Conservation (phyloP, 1,139 yeast species). For the Yarrowia galli region DNA sequence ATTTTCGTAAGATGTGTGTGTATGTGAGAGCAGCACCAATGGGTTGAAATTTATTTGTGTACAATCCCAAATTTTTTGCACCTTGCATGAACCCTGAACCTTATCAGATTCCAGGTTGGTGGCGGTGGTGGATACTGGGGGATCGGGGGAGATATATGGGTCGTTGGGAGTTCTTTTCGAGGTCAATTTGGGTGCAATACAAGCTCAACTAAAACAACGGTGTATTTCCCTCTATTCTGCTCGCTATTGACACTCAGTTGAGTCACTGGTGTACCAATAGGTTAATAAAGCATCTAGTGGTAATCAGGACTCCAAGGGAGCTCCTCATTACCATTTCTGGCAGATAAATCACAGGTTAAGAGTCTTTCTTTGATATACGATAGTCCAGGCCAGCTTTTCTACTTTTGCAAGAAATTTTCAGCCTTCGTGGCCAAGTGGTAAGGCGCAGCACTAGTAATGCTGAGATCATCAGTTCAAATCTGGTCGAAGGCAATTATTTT, state of each 20-base stretch:
- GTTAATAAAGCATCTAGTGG: too few species aligned
- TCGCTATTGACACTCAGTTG: too few species aligned
- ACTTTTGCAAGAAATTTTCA: too few species aligned
- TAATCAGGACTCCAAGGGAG: too few species aligned
- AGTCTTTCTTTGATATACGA: neutral
- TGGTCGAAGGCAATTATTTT: constrained; percentile 34
- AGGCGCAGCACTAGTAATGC: constrained; percentile 39
- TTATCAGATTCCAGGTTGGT: constrained; percentile 11
- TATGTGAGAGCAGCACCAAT: constrained; percentile 18
- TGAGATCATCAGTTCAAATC: constrained; percentile 38
- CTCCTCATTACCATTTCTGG: too few species aligned
- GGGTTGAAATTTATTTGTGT: constrained; percentile 16
- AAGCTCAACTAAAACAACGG: too few species aligned
- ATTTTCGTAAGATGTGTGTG: constrained; percentile 24
- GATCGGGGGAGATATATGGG: neutral
- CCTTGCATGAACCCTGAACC: constrained; percentile 31
- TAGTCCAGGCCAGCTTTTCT: neutral
- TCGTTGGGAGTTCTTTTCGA: neutral
- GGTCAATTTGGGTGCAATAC: neutral
- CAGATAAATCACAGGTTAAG: constrained; percentile 24
- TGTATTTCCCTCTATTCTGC: neutral
- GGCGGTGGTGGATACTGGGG: constrained; percentile 13
- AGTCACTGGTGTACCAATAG: too few species aligned
- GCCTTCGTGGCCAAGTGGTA: constrained; percentile 39
- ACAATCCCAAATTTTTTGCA: constrained; percentile 28